phyloP scores from a whole-genome alignment of 371 early-diverging fungal genomes.

The Blastocladiella emersonii region DNA sequence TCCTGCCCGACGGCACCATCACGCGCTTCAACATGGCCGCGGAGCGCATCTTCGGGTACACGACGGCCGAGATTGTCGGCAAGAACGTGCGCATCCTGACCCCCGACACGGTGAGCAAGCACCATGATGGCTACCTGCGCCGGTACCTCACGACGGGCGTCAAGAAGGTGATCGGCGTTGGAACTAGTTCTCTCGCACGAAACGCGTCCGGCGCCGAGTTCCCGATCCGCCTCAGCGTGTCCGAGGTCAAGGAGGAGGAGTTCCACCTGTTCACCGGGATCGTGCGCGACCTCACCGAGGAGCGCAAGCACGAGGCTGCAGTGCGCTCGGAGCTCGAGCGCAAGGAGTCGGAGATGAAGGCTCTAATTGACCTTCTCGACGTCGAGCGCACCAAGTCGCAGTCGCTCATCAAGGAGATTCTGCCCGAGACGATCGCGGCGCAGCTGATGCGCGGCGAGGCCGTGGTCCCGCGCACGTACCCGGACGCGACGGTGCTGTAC shows the following conservation, averaged over 20 bases:
- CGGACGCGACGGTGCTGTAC: conserved; percentile 21
- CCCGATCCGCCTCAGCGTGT: conserved; percentile 20
- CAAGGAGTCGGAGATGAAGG: conserved; percentile 9
- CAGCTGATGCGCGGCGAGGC: conserved; percentile 15
- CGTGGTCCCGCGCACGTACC: conserved; percentile 15
- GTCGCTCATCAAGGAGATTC: conserved; percentile 20
- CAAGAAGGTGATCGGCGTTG: conserved; percentile 18
- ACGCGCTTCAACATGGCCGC: conserved; percentile 14
- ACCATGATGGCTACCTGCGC: conserved; percentile 18
- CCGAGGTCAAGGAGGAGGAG: conserved; percentile 19
- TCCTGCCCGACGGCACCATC: conserved; percentile 13
- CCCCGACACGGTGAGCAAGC: conserved; percentile 10
- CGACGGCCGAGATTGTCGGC: conserved; percentile 9
- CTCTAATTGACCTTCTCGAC: conserved; percentile 7
- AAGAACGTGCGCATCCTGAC: conserved; percentile 20
- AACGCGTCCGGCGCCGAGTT: conserved; percentile 19
- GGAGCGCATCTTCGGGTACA: conserved; percentile 8
- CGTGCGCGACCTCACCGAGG: conserved; percentile 20
- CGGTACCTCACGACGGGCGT: conserved; percentile 20
- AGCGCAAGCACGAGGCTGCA: conserved; percentile 8
- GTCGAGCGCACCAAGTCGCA: conserved; percentile 8
- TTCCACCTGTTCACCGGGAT: conserved; percentile 26
- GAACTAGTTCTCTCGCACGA: too few species aligned
- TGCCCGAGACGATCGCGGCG: conserved; percentile 20
- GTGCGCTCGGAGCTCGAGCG: conserved; percentile 1